Conservation (phyloP, 2,329 filamentous ascomycete genomes). For the Celoporthe dispersa region DNA sequence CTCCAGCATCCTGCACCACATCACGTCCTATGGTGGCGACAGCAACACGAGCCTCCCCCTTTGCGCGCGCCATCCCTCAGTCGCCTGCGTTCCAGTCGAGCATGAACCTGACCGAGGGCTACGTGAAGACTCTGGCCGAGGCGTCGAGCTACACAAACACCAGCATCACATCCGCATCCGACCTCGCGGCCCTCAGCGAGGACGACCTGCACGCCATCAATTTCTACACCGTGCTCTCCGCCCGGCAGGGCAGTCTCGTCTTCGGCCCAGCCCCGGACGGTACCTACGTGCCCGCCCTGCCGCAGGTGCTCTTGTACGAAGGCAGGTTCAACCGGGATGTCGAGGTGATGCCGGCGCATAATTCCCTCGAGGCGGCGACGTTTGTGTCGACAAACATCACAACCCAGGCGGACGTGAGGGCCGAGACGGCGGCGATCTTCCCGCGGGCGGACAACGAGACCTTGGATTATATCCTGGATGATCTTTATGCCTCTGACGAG, state of each 20-base stretch:
- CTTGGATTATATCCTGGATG: constrained; percentile 48
- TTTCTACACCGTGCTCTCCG: constrained; percentile 33
- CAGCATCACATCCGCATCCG: constrained; percentile 36
- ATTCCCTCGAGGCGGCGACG: constrained; percentile 51
- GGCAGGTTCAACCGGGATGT: constrained; percentile 43
- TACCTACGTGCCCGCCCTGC: constrained; percentile 36
- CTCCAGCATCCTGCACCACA: constrained; percentile 54
- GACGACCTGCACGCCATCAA: constrained; percentile 34
- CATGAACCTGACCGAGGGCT: constrained; percentile 39
- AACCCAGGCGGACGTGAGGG: constrained; percentile 44
- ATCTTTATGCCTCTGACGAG: constrained; percentile 40
- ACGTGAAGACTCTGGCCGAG: constrained; percentile 33
- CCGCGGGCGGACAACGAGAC: constrained; percentile 31
- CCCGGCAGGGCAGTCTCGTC: constrained; percentile 35
- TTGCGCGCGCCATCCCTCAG: constrained; percentile 41
- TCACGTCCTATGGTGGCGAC: constrained; percentile 48
- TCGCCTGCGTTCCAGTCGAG: constrained; percentile 43
- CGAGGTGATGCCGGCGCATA: constrained; percentile 49
- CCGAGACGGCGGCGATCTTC: constrained; percentile 40
- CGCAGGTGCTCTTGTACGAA: constrained; percentile 35
- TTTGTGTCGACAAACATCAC: constrained; percentile 49
- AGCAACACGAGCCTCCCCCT: constrained; percentile 46
- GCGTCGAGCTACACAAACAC: constrained; percentile 34
- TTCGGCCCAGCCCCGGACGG: constrained; percentile 41
- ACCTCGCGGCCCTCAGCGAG: constrained; percentile 34